Base-by-base conservation (phyloP, 2,329 filamentous ascomycete species). In the Zarea fungicola region DNA sequence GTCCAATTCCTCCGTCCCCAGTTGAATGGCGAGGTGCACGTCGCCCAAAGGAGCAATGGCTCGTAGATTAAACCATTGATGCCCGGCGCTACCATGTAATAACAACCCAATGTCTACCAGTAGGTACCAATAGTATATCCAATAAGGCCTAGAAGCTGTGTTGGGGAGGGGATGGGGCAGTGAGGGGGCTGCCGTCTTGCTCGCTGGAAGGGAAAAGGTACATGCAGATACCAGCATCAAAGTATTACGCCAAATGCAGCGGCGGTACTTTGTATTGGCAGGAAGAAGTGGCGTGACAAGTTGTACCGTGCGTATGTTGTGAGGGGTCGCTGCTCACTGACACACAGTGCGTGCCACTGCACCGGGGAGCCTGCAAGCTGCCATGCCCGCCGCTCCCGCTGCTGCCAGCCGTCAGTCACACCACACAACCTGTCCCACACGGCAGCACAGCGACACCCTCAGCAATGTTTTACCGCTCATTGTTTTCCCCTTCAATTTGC, bases 221-320 rank as follows among this genome's bases (percentile, higher is more conserved):
- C 45, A 41, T 41, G 29, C 16, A 42, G 37, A 28, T 48, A 48
- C 45, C 13, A 48, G 16, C 19, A 14, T 16, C 21, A 18, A 41
- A 21, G 37, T n/a, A 25, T 34, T 29, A 11, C 21, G 11, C 28
- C 35, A 41, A 41, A 31, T 41, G 45, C 36, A 41, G 29, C 23
- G 7, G 19, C 13, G 21, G 29, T 48, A 48, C 45, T 28, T 48
- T 19, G 5, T 16, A 34, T 48, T 25, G n/a, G 36, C 16, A 13
- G 19, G 28, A 10, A 26, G 21, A 41, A 48, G 45, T 48, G 45
- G 45, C 45, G 45, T 48, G 45, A 48, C 28, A 22, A 26, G 28
- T 34, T 32, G 45, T 48, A 41, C 14, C 14, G 34, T 23, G 45
- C 45, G 5, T 16, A 28, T 21, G 35, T 35, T 19, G 44, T 40